Conservation (phyloP, 129 eudicot genomes). For the Centaurea solstitialis region DNA sequence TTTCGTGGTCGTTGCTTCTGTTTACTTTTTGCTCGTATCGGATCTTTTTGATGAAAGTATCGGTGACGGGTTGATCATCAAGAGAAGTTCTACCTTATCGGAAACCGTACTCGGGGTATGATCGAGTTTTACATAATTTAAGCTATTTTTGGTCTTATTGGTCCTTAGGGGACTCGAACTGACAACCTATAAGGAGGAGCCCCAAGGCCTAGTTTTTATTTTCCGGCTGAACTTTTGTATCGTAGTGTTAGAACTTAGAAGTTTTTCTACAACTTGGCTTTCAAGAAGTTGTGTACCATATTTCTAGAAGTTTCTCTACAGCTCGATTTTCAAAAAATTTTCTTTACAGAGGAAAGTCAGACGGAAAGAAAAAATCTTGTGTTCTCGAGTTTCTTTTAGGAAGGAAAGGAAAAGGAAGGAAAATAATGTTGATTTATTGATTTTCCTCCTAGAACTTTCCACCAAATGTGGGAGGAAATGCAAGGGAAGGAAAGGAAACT, state of each 20-base stretch:
- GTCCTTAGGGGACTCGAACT: not conserved
- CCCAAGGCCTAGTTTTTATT: not conserved
- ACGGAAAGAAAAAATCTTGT: not conserved
- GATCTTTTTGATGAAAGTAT: constrained; percentile 53
- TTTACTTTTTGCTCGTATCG: constrained; percentile 58
- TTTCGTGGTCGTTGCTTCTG: constrained; percentile 63
- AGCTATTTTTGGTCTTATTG: not conserved
- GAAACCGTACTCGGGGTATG: constrained; percentile 71
- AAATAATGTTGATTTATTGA: not conserved
- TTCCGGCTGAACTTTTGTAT: not conserved
- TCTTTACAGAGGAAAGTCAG: not conserved
- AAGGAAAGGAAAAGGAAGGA: not conserved
- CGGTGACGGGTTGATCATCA: constrained; percentile 36
- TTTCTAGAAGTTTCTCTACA: not conserved
- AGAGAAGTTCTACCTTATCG: constrained; percentile 58
- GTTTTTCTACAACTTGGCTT: not conserved
- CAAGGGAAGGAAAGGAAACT: not conserved
- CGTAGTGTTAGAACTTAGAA: not conserved
- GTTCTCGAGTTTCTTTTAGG: not conserved
- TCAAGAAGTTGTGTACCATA: not conserved
- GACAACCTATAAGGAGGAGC: not conserved
- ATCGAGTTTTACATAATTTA: constrained; percentile 13
- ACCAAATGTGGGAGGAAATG: not conserved
- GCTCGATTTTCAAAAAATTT: not conserved
- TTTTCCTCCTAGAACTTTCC: not conserved